Base-by-base conservation (phyloP, 2,329 filamentous ascomycete genomes). In the Tothia fuscella region DNA sequence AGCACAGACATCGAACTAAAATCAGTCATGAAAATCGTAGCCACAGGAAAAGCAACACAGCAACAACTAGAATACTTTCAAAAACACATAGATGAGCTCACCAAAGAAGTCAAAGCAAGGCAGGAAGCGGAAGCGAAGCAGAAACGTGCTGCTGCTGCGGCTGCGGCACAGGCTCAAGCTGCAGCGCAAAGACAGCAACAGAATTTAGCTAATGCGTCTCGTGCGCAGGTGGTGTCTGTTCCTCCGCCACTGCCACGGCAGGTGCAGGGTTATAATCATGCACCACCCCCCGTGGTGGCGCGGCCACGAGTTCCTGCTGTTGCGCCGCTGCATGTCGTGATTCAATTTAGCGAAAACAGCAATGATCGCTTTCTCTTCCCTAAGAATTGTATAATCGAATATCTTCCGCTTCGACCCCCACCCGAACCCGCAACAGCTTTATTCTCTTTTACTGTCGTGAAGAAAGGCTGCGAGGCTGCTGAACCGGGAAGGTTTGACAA, bases 21-120 rank as follows among this genome's bases (percentile, higher is more conserved):
- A 44, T 77, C 81, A 26, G 66, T 91, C 0, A 91, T 91, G 84
- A 85, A 85, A 56, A 76, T 83, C 41, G 84, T 91, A 1, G 84
- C 84, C 0, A 77, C 79, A 21, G 83, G 83, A 1, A 72, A 80
- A 49, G 84, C 84, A 0, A 76, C 74, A 10, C 72, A 76, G 28
- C 72, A 77, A 12, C 82, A 91, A 55, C 63, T 91, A 10, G 76
- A 76, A 35, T 74, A 78, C 47, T 91, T 91, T 50, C 84, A 91
- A 55, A 71, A 70, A 37, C 83, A 91, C 31, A 91, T 91, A 47
- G 81, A 87, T 52, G 78, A 86, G 54, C 72, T 91, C 43, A 87
- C 80, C 2, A 54, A 53, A n/a, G 60, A 66, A 35, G 54, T 70
- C 14, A 56, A 60, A 32, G 58, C 35, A 13, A 26, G 32, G n/a